Evolutionary conservation across 495 filamentous ascomycete genomes (phyloP), one percentile per base, ranked within the genome.

Genomic region (Haplographium delicatum): DNA sequence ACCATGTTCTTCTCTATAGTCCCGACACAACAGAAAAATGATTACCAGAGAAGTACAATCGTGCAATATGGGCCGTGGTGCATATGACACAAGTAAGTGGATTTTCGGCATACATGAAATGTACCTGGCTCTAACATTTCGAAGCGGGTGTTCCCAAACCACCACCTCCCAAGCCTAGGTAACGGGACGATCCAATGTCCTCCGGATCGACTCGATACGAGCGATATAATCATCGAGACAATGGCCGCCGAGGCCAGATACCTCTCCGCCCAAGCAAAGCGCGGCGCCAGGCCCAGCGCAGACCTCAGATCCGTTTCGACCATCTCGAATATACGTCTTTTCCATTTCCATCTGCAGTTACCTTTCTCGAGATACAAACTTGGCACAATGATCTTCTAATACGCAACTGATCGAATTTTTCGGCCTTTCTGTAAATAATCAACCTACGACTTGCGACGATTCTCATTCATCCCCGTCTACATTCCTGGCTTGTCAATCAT

Each of bases 31-130:
- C 18, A 33, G 22, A 50, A 61, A 51, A 19, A 79, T 79, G 75
- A 67, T 71, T 56, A 64, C 63, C 56, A 67, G 68, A 67, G 68
- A 66, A 49, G 67, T 66, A 25, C 64, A 65, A 63, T 58, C 56
- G 28, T 54, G 62, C 62, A 77, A 79, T 66, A 75, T 76, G 66
- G 75, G 74, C 57, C 67, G 75, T 19, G 75, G 75, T n/a, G 74
- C 74, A 39, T 79, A 79, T 53, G 75, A 79, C 60, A 76, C 74
- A 47, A 79, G n/a, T n/a, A n/a, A n/a, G n/a, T n/a, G n/a, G n/a
- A n/a, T n/a, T n/a, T n/a, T n/a, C n/a, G n/a, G n/a, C n/a, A n/a
- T n/a, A n/a, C n/a, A n/a, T n/a, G n/a, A n/a, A n/a, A n/a, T n/a
- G n/a, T n/a, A n/a, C n/a, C n/a, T n/a, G n/a, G n/a, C n/a, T n/a